These are phyloP conservation scores for Silene coronaria DNA, from an alignment of 179 eudicot species.

Conservation along the genomic window DNA sequence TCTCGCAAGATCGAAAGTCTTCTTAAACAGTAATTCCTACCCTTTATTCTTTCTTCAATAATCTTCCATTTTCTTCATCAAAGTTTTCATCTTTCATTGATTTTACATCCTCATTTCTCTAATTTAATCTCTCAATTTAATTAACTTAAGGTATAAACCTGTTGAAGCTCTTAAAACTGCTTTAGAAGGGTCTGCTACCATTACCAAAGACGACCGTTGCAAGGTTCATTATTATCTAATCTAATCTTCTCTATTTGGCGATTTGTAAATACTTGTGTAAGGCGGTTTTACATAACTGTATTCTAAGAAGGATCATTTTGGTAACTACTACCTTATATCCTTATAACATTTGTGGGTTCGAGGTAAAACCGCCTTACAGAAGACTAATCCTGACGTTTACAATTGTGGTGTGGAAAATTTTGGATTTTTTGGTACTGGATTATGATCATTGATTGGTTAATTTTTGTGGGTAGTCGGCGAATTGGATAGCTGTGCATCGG, in stretches of 20 bases:
- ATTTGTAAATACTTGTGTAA: too few relatives aligned
- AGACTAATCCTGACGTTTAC: not conserved
- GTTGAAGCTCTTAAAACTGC: constrained; percentile 96
- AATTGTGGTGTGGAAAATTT: not conserved
- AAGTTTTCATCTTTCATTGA: constrained; percentile 9
- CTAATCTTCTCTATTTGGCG: not conserved
- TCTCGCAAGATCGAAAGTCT: constrained; percentile 89
- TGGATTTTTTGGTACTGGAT: constrained; percentile 13
- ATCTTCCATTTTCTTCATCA: not conserved
- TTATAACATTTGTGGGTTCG: too few relatives aligned
- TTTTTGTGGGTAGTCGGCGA: constrained; percentile 61
- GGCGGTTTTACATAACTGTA: too few relatives aligned
- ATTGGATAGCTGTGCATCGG: constrained; percentile 90
- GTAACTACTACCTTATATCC: too few relatives aligned
- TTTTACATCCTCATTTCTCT: not conserved
- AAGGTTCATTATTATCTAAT: constrained; percentile 40
- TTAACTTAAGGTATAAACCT: constrained; percentile 54
- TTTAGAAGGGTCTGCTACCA: constrained; percentile 80
- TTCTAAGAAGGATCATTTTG: too few relatives aligned
- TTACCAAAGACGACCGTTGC: constrained; percentile 80
- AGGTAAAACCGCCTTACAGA: too few relatives aligned
- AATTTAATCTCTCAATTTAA: not conserved
- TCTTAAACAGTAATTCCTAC: constrained; percentile 66
- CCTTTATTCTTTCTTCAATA: not conserved
- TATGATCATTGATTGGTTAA: not conserved